Conservation (phyloP, 1,284 basidiomycete species). For the Tilletiaria anomala region DNA sequence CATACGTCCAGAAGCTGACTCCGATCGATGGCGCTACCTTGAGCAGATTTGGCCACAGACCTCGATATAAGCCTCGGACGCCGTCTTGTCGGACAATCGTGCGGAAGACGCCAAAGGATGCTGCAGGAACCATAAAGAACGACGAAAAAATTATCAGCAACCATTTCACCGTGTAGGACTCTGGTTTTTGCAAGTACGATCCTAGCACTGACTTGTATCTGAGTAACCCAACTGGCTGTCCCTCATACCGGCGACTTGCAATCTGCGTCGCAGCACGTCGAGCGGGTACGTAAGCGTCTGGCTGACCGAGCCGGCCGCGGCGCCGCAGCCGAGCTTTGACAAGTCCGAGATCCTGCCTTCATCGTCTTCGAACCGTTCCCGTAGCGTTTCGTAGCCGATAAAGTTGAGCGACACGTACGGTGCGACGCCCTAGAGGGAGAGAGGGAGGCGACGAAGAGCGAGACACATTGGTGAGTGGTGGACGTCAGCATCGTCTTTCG, state of each 20-base stretch:
- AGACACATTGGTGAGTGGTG: too few species aligned
- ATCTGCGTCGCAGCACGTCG: conserved; percentile 81
- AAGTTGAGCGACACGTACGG: conserved; percentile 56
- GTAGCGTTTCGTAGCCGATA: conserved; percentile 33
- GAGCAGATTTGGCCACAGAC: conserved; percentile 81
- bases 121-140: conserved; percentile 3
- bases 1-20: conserved; percentile 12
- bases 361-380: conserved; percentile 18
- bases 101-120: conserved; percentile 54
- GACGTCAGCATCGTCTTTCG: too few species aligned
- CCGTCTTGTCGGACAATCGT: conserved; percentile 63
- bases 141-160: not conserved
- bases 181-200: too few species aligned
- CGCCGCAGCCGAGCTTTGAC: conserved; percentile 43
- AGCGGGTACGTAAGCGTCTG: conserved; percentile 92
- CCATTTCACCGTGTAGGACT: too few species aligned
- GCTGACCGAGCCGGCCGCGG: conserved; percentile 53
- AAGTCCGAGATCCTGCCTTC: conserved; percentile 17
- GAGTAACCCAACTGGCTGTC: conserved; percentile 53
- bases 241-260: conserved; percentile 83
- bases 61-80: conserved; percentile 60
- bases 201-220: conserved; percentile 46
- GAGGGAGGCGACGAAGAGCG: not conserved
- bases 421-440: conserved; percentile 53
- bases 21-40: conserved; percentile 44